Evolutionary conservation across 2,329 filamentous ascomycete species (phyloP), one percentile per base, ranked within the genome.

Genomic region (Conoideocrella luteorostrata): DNA sequence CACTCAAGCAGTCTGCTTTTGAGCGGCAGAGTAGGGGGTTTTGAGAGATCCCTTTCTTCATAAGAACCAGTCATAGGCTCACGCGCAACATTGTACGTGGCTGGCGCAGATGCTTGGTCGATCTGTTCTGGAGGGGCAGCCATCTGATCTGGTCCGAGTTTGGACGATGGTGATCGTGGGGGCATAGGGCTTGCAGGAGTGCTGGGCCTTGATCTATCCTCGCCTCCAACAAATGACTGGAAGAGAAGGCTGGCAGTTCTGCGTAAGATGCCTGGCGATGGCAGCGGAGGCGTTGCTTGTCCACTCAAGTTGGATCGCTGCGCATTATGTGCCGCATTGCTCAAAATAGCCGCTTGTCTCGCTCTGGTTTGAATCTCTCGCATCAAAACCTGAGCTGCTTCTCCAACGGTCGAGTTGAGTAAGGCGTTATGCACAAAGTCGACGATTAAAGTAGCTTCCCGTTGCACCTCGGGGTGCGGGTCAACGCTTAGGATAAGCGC

Each of bases 401-500:
- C 68, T 9, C 84, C 86, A 36, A 95, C 74, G 2, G 84, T 77
- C 0, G 91, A 96, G 40, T 84, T 78, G 5, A 95, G 67, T 11
- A 98, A 71, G 1, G 82, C 77, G 40, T 85, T 76, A 57, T 96
- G 83, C 21, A 97, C 76, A 56, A 85, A 87, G 62, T 98, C 93
- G 23, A 95, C 80, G 35, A 97, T 82, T n/a, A 84, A 74, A 5
- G 81, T 82, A 9, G 89, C 91, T 60, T 93, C 86, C 51, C 84
- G 78, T 50, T 94, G 86, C 26, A 97, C 87, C 58, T 97, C 91
- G 2, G 91, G 89, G 58, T 96, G 90, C 32, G 93, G 91, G 59
- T 98, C 93, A 15, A 95, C 88, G 35, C 88, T 91, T 62, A 97
- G 75, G 49, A 95, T 87, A 47, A 96, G 71, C 34, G 94, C 75